Base-by-base conservation (phyloP, 2,329 filamentous ascomycete genomes). In the Fusarium nelsonii region DNA sequence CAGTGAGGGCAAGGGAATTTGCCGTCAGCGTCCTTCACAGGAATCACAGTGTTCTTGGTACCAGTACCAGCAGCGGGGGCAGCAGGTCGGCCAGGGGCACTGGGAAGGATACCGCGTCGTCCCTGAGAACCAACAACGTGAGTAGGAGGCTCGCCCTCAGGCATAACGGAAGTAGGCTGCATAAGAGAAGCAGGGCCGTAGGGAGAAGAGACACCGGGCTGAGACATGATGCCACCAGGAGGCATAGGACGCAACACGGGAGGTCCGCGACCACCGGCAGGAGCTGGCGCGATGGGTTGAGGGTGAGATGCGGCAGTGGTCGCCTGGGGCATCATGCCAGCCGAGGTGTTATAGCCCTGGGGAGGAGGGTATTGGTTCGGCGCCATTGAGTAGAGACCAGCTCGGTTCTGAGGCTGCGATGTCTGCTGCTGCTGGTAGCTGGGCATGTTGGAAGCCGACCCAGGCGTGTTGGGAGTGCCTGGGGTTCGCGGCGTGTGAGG, bases 1-100 rank as follows among this genome's bases (percentile, higher is more conserved):
- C 96, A 99, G 80, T 98, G 94, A 75, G 94, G 94, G 82, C 96
- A 99, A 63, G 96, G 95, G 78, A 97, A 99, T 84, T 98, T 98
- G 77, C 96, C 96, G 79, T 98, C 95, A 10, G 94, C 93, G 80
- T 98, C 95, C 84, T 98, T 97, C 73, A 93, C 91, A 16, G 94
- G 94, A 68, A 97, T 96, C 67, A 92, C 89, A 64, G 92, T 91
- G 75, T 87, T 92, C 85, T 97, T 97, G 11, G 88, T 85, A 32
- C 87, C 86, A 70, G 88, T 90, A 43, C 92, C 91, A 20, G 88
- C 86, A 23, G 90, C 84, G 33, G 92, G 89, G 28, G 93, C 92
- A 55, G 92, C 89, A 58, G 94, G 92, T 63, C 94, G 87, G 43
- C 94, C 94, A 32, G 94, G 93, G 65, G 94, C 94, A 74, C 94